Evolutionary conservation across 352 stramenopile species (phyloP).

Genomic region (Phytopythium kandeliae): DNA sequence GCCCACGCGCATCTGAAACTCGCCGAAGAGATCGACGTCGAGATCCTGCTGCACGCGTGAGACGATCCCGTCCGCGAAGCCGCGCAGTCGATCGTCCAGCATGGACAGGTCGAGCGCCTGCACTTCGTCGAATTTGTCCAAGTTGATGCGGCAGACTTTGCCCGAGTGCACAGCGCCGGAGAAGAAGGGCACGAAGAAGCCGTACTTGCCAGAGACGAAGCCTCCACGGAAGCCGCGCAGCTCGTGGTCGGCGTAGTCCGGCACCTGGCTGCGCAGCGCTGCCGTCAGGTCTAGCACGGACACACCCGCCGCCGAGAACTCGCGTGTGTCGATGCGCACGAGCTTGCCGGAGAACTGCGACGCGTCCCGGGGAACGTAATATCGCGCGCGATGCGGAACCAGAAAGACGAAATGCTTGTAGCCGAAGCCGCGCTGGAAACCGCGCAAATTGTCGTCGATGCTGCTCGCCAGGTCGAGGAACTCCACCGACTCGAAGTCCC

Average conservation of each 20-base stretch:
- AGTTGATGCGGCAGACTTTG: slow-evolving; percentile 72
- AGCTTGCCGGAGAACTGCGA: slow-evolving; percentile 58
- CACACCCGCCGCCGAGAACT: slow-evolving; percentile 49
- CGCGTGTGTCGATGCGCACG: slow-evolving; percentile 57
- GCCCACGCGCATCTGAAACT: slow-evolving; percentile 57
- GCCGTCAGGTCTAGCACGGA: slow-evolving; percentile 48
- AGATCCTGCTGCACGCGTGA: slow-evolving; percentile 38
- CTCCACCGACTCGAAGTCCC: slow-evolving; percentile 47
- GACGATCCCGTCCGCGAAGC: slow-evolving; percentile 46
- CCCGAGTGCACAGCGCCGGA: slow-evolving; percentile 59
- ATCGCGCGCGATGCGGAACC: slow-evolving; percentile 40
- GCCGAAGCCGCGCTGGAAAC: slow-evolving; percentile 64
- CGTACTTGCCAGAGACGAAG: slow-evolving; percentile 72
- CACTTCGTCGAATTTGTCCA: slow-evolving; percentile 76
- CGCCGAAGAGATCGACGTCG: slow-evolving; percentile 50
- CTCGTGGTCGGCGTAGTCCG: slow-evolving; percentile 46
- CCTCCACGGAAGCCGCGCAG: slow-evolving; percentile 65
- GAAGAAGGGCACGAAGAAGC: slow-evolving; percentile 76
- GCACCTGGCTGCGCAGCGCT: slow-evolving; percentile 57
- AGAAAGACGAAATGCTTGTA: slow-evolving; percentile 74
- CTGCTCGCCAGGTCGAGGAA: slow-evolving; percentile 39
- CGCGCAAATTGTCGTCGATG: slow-evolving; percentile 42
- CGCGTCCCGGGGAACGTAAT: slow-evolving; percentile 13
- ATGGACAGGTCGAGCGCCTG: slow-evolving; percentile 64
- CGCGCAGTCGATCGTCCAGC: slow-evolving; percentile 32